A percentile compares a stretch with the other conserved stretches of the same genome.
These are phyloP conservation scores for Mycena pura DNA, from an alignment of 768 basidiomycete genomes.

Conservation along the genomic window DNA sequence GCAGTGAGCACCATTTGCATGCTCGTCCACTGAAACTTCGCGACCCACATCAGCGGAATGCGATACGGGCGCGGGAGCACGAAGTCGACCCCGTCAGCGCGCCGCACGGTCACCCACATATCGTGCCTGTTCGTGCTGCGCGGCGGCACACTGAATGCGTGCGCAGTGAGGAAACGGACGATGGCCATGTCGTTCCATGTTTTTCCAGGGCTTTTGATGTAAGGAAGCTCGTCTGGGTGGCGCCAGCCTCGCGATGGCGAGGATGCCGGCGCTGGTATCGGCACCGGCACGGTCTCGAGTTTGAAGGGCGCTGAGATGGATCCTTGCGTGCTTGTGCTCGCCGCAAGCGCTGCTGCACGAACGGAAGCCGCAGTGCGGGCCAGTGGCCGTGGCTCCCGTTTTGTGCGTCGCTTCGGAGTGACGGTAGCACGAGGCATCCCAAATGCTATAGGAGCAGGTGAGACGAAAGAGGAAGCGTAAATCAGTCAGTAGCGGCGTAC, in stretches of 20 bases:
- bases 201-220: neutral
- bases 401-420: neutral
- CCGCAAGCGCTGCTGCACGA: neutral
- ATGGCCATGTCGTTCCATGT: conserved; percentile 6
- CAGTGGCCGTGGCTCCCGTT: neutral
- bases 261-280: too few species aligned
- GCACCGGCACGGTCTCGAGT: neutral
- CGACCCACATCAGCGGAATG: conserved; percentile 9
- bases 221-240: conserved; percentile 13
- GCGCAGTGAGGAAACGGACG: neutral
- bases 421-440: conserved; percentile 3
- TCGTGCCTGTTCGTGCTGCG: neutral
- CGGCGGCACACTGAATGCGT: neutral
- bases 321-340: too few species aligned
- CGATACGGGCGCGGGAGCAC: conserved; percentile 12
- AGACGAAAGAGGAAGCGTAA: too few species aligned
- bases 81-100: neutral
- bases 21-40: conserved; percentile 3
- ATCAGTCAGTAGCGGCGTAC: too few species aligned
- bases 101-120: neutral
- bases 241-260: neutral
- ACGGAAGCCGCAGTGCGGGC: neutral
- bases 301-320: neutral
- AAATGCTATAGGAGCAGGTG: too few species aligned
- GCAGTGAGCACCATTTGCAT: neutral